Conservation (phyloP, 1,284 basidiomycete species). For the Trichosporon sp. region DNA sequence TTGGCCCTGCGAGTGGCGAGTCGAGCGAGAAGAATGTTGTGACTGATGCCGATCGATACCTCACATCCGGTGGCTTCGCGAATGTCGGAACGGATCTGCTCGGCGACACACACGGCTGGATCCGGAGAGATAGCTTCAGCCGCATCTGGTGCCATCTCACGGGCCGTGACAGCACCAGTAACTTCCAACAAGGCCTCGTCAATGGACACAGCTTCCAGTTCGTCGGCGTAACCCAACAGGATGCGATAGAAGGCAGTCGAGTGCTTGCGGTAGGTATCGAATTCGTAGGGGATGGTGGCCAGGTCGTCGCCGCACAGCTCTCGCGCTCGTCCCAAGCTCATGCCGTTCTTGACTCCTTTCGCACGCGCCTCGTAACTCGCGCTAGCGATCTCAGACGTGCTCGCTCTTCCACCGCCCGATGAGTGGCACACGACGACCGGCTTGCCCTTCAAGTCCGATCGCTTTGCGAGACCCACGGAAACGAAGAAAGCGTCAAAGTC, state of each 20-base stretch:
- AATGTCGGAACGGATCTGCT: conserved; percentile 76
- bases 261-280: conserved; percentile 73
- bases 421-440: conserved; percentile 95
- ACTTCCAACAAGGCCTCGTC: conserved; percentile 95
- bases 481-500: conserved; percentile 99
- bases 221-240: conserved; percentile 83
- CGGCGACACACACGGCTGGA: conserved; percentile 74
- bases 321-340: conserved; percentile 87
- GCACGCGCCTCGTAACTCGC: conserved; percentile 89
- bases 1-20: conserved; percentile 90
- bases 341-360: conserved; percentile 88
- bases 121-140: conserved; percentile 27
- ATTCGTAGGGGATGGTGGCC: conserved; percentile 71
- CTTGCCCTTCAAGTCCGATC: conserved; percentile 78
- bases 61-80: conserved; percentile 77
- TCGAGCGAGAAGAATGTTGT: conserved; percentile 89
- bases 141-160: conserved; percentile 51
- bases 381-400: conserved; percentile 92
- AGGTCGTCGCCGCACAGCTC: conserved; percentile 66
- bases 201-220: conserved; percentile 91
- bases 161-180: conserved; percentile 63
- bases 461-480: conserved; percentile 75
- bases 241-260: conserved; percentile 90
- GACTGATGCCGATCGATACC: conserved; percentile 87
- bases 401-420: conserved; percentile 65